Percentiles rank a stretch among this genome's conserved stretches.
phyloP scores from a whole-genome alignment of 2,329 filamentous ascomycete species.

The Alternaria alternata region DNA sequence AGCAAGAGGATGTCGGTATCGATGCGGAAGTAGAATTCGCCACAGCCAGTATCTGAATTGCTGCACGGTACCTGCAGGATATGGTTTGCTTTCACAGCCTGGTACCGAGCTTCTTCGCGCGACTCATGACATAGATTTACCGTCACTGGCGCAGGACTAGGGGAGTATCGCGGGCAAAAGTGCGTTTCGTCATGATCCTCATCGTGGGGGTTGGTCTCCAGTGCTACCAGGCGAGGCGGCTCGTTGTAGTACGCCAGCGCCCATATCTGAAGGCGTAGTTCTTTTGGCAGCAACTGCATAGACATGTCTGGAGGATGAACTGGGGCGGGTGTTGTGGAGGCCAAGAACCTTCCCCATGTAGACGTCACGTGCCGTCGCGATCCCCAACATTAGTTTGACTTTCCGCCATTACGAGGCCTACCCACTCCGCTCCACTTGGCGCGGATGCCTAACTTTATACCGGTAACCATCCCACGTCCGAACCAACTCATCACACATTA shows the following conservation, averaged over 20 bases:
- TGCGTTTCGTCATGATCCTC: slow-evolving; percentile 27
- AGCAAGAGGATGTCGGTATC: slow-evolving; percentile 30
- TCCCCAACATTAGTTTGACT: slow-evolving; percentile 7
- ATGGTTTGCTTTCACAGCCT: slow-evolving; percentile 23
- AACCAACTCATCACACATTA: slow-evolving; percentile 1
- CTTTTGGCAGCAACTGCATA: slow-evolving; percentile 31
- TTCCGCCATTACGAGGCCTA: slow-evolving; percentile 16
- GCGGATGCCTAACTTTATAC: slow-evolving; percentile 15
- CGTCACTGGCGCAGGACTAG: slow-evolving; percentile 24
- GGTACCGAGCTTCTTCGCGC: slow-evolving; percentile 27
- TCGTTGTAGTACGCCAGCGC: slow-evolving; percentile 26
- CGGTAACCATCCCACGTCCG: slow-evolving; percentile 13
- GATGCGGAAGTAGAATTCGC: slow-evolving; percentile 30
- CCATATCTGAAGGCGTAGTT: slow-evolving; percentile 36
- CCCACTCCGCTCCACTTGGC: slow-evolving; percentile 16
- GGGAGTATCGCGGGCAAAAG: slow-evolving; percentile 33
- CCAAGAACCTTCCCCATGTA: slow-evolving; percentile 5
- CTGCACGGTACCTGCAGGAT: slow-evolving; percentile 19
- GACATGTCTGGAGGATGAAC: slow-evolving; percentile 21
- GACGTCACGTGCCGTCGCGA: slow-evolving; percentile 10
- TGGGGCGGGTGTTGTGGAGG: slow-evolving; percentile 2
- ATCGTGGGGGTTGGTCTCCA: slow-evolving; percentile 25
- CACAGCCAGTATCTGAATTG: not conserved
- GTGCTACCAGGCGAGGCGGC: slow-evolving; percentile 28
- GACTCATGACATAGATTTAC: slow-evolving; percentile 32